Evolutionary conservation across 1,139 yeast species (phyloP), one percentile per base, ranked within the genome.

Genomic region (Zygoascus sp.): DNA sequence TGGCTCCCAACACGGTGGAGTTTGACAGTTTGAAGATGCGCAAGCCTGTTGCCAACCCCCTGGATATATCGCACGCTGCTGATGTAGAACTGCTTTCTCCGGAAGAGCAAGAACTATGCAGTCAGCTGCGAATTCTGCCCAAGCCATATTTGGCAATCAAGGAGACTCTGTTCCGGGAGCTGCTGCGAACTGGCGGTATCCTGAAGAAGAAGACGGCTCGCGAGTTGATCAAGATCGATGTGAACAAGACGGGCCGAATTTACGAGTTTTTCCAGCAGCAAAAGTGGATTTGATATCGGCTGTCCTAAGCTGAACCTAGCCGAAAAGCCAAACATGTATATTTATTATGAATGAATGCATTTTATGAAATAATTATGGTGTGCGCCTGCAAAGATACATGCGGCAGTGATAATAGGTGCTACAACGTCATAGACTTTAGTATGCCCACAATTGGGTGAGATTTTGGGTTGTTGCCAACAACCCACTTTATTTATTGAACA

Each of bases 101-200:
- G 21, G 96, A 86, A 53, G 99, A 92, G 63, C 92, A 84, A 62
- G 81, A 79, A 50, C 68, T 94, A 40, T 94, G 98, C 68, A 76
- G 90, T 4, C 86, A 82, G 43, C 72, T 92, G 53, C 79, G 95
- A 54, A 83, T 94, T 10, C 68, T 85, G 51, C 98, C 99, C 10
- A 92, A 92, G 63, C 96, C 97, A 1, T 92, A 90, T 61, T 70
- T 94, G 54, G 96, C 95, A 2, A 87, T 92, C 54, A 92, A 92
- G 62, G 95, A 88, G 62, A 82, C 89, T n/a, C 68, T 92, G 49
- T 88, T 92, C 73, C 79, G 94, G 57, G 97, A 90, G 62, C 80
- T 95, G 23, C 72, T 90, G 34, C 80, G 87, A 55, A 83, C 86
- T 40, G 95, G 95, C 40, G 97, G 97, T 7, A 68, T 76, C 5